phyloP scores from a whole-genome alignment of 495 filamentous ascomycete species.

The Hyaloscypha variabilis region DNA sequence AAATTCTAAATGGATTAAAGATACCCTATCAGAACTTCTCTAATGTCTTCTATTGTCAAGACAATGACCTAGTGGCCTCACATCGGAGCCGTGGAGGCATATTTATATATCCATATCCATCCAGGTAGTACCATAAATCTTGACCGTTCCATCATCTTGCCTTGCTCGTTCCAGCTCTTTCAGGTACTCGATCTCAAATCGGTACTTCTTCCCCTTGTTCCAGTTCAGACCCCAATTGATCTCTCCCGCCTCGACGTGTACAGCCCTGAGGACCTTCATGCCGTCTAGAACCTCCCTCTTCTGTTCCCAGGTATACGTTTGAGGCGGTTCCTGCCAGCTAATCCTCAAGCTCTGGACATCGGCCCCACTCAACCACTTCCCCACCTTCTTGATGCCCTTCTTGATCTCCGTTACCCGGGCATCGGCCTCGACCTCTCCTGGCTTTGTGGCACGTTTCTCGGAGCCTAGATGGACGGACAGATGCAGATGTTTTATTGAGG shows the following conservation, averaged over 20 bases:
- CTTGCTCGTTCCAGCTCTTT: constrained; percentile 20
- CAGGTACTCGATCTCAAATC: constrained; percentile 26
- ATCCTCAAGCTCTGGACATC: constrained; percentile 21
- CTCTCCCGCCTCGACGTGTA: constrained; percentile 19
- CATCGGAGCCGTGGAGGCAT: neutral
- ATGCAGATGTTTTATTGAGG: constrained; percentile 21
- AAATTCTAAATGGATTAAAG: neutral
- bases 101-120: neutral
- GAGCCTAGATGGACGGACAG: constrained; percentile 19
- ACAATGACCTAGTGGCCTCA: neutral
- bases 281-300: constrained; percentile 27
- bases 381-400: constrained; percentile 27
- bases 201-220: constrained; percentile 26
- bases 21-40: neutral
- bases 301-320: constrained; percentile 27
- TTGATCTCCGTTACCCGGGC: constrained; percentile 22
- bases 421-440: constrained; percentile 11
- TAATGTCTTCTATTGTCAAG: neutral
- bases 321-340: constrained; percentile 26
- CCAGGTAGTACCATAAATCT: neutral
- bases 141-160: neutral
- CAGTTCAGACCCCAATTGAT: constrained; percentile 32
- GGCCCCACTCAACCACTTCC: constrained; percentile 25
- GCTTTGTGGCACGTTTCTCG: constrained; percentile 21
- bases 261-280: constrained; percentile 18